Evolutionary conservation across 2,329 filamentous ascomycete genomes (phyloP), one percentile per base, ranked within the genome.

Genomic region (Corniculantispora saksenae): DNA sequence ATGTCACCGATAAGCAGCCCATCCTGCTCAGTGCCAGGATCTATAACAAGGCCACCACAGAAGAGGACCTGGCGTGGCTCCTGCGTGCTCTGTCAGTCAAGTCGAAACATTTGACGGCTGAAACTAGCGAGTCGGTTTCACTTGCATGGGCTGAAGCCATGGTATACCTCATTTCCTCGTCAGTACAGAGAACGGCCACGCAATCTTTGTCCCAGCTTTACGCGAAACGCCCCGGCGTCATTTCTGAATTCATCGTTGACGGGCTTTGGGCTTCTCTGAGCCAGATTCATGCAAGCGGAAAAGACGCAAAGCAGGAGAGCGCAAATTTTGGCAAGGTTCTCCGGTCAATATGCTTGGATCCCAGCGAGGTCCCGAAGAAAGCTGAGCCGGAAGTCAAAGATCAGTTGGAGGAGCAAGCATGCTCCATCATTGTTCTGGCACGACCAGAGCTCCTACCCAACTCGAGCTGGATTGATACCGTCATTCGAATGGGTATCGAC

Each of bases 391-490:
- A 84, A n/a, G 76, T 83, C 45, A 74, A 80, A 63, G 77, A 83
- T 25, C 71, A 81, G 17, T 74, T 94, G 10, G 86, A 91, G 70
- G 77, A 80, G 27, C 93, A 97, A 74, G 88, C 97, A 70, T 87
- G 93, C 68, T 86, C 87, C 7, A 79, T 97, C 4, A 80, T 97
- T 21, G 88, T 97, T 21, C 82, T 99, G 29, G 90, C 91, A 64
- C 90, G 92, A 27, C 83, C 88, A 23, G 89, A 94, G 66, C 80
- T 99, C 43, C 85, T 98, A 66, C 90, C 93, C 0, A 86, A 86
- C 66, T 84, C 89, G 23, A 91, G 86, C 67, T 99, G 96, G 96
- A 98, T 99, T 72, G 90, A 95, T 50, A 80, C 93, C 3, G 97
- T 92, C 72, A 83, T 98, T 63, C 88, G 88, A 66, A 89, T 91